Percentiles rank a stretch among this genome's conserved stretches.
Conservation (phyloP, 345 rosid genomes). For the Cochlearia excelsa region DNA sequence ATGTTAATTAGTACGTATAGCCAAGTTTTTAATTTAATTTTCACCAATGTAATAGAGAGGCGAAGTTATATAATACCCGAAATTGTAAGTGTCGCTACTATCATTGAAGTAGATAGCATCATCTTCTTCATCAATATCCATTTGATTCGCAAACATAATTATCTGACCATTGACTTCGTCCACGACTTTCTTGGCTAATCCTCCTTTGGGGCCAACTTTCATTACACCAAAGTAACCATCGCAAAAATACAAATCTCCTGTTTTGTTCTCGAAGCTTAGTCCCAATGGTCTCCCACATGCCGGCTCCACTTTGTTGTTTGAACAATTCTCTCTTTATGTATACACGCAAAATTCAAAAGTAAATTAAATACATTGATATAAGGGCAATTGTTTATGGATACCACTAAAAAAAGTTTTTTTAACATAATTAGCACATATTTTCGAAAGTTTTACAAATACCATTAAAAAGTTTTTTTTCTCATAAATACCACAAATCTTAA, state of each 20-base stretch:
- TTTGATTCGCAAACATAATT: constrained; percentile 57
- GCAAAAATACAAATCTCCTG: constrained; percentile 69
- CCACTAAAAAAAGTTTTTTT: too few species aligned
- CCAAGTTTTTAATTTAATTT: too few species aligned
- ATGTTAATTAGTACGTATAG: too few species aligned
- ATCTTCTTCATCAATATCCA: constrained; percentile 62
- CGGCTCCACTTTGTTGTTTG: constrained; percentile 44
- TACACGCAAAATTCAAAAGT: constrained; percentile 5
- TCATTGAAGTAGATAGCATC: constrained; percentile 70
- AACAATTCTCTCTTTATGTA: constrained; percentile 48
- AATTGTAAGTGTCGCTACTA: constrained; percentile 49
- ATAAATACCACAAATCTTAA: too few species aligned
- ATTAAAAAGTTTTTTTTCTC: too few species aligned
- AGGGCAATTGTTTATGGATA: too few species aligned
- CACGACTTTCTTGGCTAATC: constrained; percentile 49
- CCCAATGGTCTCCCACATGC: constrained; percentile 80
- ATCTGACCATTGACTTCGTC: constrained; percentile 52
- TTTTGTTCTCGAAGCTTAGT: constrained; percentile 52
- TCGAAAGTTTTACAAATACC: too few species aligned
- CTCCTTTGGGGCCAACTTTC: constrained; percentile 66
- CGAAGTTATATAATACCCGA: constrained; percentile 44
- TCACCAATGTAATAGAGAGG: not conserved
- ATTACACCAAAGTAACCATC: constrained; percentile 67
- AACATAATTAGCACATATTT: too few species aligned
- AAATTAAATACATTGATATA: too few species aligned